Evolutionary conservation across 1,139 yeast genomes (phyloP), one percentile per base, ranked within the genome.

Genomic region (Ashbya aceris): DNA sequence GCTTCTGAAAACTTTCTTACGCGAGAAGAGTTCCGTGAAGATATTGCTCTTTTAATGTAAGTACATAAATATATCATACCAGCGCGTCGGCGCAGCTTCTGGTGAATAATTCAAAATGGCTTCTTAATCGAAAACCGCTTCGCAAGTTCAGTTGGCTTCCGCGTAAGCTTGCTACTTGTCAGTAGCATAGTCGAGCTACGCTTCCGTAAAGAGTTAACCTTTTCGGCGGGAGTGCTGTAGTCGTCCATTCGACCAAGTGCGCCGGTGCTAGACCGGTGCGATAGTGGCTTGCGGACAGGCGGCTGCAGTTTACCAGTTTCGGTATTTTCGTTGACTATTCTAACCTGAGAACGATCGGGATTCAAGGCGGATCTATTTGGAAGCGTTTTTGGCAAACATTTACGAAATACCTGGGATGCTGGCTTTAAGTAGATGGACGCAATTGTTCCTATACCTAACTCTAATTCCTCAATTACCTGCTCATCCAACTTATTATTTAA

Each of bases 401-500:
- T 64, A 33, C 95, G 67, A 66, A 89, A 87, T 1, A 89, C 87
- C 50, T 77, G 84, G 20, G 74, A 73, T 5, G 85, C 81, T 0
- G 96, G 95, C 53, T 86, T 84, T 50, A 87, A 67, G 54, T 87
- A 89, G 26, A 89, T 78, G 0, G 95, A 82, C 0, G 95, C 89
- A 42, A 89, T 65, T 0, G 87, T 69, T 1, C 96, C 96, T 33
- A 89, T 78, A 49, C 77, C 79, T 49, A 89, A 68, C 52, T 85
- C 95, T 42, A 89, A 67, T 55, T 89, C 96, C 53, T 85, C 94
- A 37, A 87, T 61, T 9, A 83, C 73, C 1, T 65, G 65, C 1
- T 84, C 80, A 49, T 85, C 91, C 47, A 87, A 68, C 45, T 76
- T 75, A 40, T 84, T 91, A 42, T 79, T 79, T 33, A 83, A 82